phyloP scores from a whole-genome alignment of 805 yeast species.

The Ogataea siamensis region DNA sequence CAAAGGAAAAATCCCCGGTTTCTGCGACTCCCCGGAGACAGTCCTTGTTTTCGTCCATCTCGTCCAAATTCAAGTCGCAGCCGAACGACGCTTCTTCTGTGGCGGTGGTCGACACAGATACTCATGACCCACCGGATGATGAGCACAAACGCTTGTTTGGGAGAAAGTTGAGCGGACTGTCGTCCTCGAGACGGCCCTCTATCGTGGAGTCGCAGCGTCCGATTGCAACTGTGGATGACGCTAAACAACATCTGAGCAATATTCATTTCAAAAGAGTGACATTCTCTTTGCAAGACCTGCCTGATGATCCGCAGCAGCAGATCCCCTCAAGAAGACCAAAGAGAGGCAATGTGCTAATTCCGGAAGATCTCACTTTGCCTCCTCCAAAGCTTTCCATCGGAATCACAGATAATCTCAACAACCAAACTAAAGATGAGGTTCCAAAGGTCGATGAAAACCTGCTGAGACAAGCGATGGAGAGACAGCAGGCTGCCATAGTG shows the following conservation, averaged over 20 bases:
- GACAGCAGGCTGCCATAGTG: conserved; percentile 49
- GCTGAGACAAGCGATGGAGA: conserved; percentile 55
- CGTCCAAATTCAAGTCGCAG: conserved; percentile 33
- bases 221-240: conserved; percentile 6
- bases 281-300: conserved; percentile 48
- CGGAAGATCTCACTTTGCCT: conserved; percentile 64
- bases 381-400: conserved; percentile 68
- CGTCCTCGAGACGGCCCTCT: conserved; percentile 4
- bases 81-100: conserved; percentile 11
- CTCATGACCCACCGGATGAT: conserved; percentile 1
- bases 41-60: conserved; percentile 34
- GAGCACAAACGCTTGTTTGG: conserved; percentile 1
- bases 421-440: conserved; percentile 27
- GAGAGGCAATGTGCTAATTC: conserved; percentile 54
- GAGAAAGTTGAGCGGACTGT: background rate
- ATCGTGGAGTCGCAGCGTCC: conserved; percentile 1
- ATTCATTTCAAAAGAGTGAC: conserved; percentile 45
- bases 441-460: conserved; percentile 44
- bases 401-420: conserved; percentile 49
- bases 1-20: conserved; percentile 17
- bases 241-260: conserved; percentile 24
- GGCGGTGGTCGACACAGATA: conserved; percentile 1
- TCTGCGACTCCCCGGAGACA: conserved; percentile 23
- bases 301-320: conserved; percentile 59
- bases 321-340: conserved; percentile 56